Conservation (phyloP, 257 asterid species). For the Ehretia macrophylla region DNA sequence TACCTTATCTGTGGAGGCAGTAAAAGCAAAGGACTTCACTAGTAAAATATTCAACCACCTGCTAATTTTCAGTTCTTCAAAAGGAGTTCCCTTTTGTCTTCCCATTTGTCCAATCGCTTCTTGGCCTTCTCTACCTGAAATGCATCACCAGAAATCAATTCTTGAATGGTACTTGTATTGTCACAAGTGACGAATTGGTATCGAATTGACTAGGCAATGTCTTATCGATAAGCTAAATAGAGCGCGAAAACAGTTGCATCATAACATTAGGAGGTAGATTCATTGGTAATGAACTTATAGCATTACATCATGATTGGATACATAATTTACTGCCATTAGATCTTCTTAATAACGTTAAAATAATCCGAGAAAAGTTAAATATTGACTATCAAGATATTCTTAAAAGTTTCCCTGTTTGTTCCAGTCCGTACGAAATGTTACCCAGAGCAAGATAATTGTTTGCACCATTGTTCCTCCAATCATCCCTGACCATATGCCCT, state of each 20-base stretch:
- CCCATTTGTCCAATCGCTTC: slow-evolving; percentile 60
- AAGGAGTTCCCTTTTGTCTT: slow-evolving; percentile 42
- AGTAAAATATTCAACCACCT: too few species aligned
- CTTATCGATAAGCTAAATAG: too few species aligned
- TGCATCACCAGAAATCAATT: background rate
- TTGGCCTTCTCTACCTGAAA: slow-evolving; percentile 70
- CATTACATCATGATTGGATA: too few species aligned
- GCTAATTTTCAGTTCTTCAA: slow-evolving; percentile 11
- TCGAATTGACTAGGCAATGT: too few species aligned
- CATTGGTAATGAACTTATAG: too few species aligned
- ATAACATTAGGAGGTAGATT: too few species aligned
- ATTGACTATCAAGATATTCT: background rate
- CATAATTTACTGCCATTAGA: too few species aligned
- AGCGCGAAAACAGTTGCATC: too few species aligned
- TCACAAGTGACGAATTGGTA: background rate
- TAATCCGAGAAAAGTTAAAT: background rate
- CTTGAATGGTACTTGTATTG: background rate
- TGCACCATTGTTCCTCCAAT: slow-evolving; percentile 88
- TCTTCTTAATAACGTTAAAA: too few species aligned
- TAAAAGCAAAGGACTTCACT: too few species aligned
- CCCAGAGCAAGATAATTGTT: slow-evolving; percentile 69
- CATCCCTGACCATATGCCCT: slow-evolving; percentile 95
- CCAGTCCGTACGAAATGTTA: slow-evolving; percentile 70
- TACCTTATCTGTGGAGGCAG: too few species aligned
- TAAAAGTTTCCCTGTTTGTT: slow-evolving; percentile 49